A percentile compares a stretch with the other conserved stretches of the same genome.
phyloP scores from a whole-genome alignment of 2,329 filamentous ascomycete species.

The Cryphonectria naterciae region DNA sequence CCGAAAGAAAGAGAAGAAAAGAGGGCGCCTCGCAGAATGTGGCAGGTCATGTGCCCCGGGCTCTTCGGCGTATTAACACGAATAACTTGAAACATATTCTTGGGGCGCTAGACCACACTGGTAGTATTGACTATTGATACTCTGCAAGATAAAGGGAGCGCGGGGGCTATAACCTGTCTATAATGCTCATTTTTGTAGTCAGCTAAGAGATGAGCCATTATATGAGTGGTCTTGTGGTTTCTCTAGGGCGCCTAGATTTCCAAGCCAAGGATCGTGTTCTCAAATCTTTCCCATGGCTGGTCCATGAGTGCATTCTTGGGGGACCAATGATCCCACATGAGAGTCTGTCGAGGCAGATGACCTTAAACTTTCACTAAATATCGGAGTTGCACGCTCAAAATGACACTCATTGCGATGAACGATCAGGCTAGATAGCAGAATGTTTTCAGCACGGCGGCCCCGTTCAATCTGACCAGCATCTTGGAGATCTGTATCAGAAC shows the following conservation, averaged over 20 bases:
- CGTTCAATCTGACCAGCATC: background rate
- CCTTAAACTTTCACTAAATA: background rate
- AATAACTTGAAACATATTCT: background rate
- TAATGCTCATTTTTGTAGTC: background rate
- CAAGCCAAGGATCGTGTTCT: background rate
- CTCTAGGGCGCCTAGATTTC: background rate
- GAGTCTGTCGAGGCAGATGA: background rate
- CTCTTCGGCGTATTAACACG: background rate
- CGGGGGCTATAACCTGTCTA: background rate
- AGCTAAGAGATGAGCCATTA: background rate
- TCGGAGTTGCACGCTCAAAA: background rate
- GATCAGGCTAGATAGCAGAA: background rate
- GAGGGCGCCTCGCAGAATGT: background rate
- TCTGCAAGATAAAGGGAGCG: background rate
- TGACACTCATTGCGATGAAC: background rate
- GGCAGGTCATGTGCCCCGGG: background rate
- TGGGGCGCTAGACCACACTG: background rate
- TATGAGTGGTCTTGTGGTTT: background rate
- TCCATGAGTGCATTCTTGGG: background rate
- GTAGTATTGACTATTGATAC: slow-evolving; percentile 3
- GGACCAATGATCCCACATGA: background rate
- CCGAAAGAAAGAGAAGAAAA: background rate
- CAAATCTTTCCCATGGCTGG: background rate
- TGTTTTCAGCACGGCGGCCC: background rate
- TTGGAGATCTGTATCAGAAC: background rate